Evolutionary conservation across 2,329 filamentous ascomycete species (phyloP), one percentile per base, ranked within the genome.

Genomic region (Hyphodiscus sp.): DNA sequence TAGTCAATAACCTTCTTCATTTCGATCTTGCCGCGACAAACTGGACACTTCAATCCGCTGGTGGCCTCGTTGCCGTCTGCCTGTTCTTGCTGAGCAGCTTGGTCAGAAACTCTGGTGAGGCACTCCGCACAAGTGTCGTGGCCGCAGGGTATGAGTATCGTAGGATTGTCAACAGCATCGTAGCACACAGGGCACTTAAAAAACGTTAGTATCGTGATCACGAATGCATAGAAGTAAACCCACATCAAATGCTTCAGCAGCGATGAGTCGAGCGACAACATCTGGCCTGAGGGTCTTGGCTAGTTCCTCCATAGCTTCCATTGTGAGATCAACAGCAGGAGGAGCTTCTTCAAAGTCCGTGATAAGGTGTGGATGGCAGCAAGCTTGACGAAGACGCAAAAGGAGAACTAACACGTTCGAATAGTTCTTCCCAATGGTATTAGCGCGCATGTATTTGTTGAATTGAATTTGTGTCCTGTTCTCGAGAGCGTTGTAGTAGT

Each of bases 101-200:
- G 82, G 57, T 89, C 87, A 0, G 77, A 76, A 46, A 95, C 77
- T 51, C 79, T 81, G 6, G 81, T 77, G 56, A 94, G 83, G 66
- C 91, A 96, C 58, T 91, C 86, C 1, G 78, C 73, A 69, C 91
- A 96, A 20, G 83, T 83, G 55, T 85, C 82, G 65, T 96, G 91
- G 1, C 91, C 91, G 64, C 91, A 96, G 1, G 89, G 89, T 49
- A 89, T 76, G 68, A 91, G 86, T 58, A 95, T 88, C 2, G 80
- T 80, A 0, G 89, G 87, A 57, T 91, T 91, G 15, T 79, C 76
- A 7, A 86, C 81, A 2, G 76, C 83, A 63, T 96, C 91, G 54
- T 87, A 85, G 67, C 91, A 96, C 19, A 94, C 83, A 0, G 88
- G 88, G 64, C 91, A 95, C 66, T 91, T 9, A 26, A n/a, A 10